phyloP scores from a whole-genome alignment of 73 alveolate genomes.

The Halteria grandinella region DNA sequence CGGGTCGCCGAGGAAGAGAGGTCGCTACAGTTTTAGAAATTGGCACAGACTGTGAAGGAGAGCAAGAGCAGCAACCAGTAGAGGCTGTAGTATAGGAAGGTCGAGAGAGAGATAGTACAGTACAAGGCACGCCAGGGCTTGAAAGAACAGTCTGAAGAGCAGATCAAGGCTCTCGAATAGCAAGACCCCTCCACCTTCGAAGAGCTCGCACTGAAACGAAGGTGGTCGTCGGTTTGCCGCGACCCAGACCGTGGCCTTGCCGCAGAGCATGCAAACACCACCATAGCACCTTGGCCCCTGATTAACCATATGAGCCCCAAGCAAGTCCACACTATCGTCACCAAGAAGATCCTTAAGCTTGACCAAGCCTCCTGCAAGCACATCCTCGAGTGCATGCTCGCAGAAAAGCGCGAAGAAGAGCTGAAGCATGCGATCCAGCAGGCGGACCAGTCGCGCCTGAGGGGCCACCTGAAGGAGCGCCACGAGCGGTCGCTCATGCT shows the following conservation, averaged over 20 bases:
- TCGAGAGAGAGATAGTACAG: conserved; percentile 38
- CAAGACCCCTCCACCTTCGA: conserved; percentile 34
- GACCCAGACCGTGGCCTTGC: conserved; percentile 17
- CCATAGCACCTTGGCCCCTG: background rate
- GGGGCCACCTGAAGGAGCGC: background rate
- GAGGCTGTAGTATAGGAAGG: conserved; percentile 3
- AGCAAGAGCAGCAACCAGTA: background rate
- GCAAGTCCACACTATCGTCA: conserved; percentile 9
- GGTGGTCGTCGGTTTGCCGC: conserved; percentile 14
- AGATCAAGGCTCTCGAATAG: background rate
- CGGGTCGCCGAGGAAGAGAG: background rate
- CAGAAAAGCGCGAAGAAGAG: conserved; percentile 6
- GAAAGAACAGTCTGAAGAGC: background rate
- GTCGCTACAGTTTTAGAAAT: background rate
- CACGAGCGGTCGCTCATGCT: background rate
- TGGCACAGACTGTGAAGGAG: background rate
- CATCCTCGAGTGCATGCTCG: conserved; percentile 4
- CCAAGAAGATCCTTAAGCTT: conserved; percentile 18
- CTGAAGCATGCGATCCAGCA: background rate
- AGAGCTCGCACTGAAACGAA: conserved; percentile 22
- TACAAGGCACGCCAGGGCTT: conserved; percentile 24
- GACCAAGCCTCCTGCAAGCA: conserved; percentile 40
- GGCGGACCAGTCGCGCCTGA: background rate
- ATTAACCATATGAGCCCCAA: conserved; percentile 9
- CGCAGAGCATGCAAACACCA: background rate